Percentiles rank a stretch among this genome's conserved stretches.
Conservation (phyloP, 2,329 filamentous ascomycete species). For the Cadophora luteo-olivacea region DNA sequence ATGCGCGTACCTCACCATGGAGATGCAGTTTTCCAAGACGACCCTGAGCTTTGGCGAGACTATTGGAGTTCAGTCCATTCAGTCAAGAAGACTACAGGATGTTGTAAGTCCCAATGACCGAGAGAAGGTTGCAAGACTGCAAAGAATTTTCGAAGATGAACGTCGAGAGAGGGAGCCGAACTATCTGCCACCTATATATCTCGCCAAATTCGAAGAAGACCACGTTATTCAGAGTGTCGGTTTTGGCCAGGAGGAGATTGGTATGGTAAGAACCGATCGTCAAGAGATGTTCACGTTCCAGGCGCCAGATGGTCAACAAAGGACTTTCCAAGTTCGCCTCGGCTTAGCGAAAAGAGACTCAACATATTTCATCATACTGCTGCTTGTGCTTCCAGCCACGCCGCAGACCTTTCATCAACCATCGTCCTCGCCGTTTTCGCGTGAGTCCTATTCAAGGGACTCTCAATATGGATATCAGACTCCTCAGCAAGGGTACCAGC, state of each 20-base stretch:
- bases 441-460: constrained; percentile 40
- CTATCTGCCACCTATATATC: constrained; percentile 69
- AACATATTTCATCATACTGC: constrained; percentile 66
- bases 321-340: constrained; percentile 57
- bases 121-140: constrained; percentile 57
- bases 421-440: constrained; percentile 38
- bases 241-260: constrained; percentile 60
- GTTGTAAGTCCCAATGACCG: constrained; percentile 59
- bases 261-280: constrained; percentile 58
- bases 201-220: constrained; percentile 56
- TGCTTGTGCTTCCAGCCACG: constrained; percentile 37
- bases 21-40: constrained; percentile 62
- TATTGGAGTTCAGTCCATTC: constrained; percentile 55
- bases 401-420: constrained; percentile 38
- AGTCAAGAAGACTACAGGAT: constrained; percentile 59
- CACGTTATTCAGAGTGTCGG: constrained; percentile 61
- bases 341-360: constrained; percentile 66
- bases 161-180: constrained; percentile 60
- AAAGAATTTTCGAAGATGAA: constrained; percentile 62
- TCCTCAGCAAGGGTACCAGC: constrained; percentile 38
- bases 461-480: constrained; percentile 42
- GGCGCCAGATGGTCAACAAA: constrained; percentile 57
- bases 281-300: constrained; percentile 63
- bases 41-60: constrained; percentile 63
- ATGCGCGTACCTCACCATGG: constrained; percentile 61